phyloP scores from a whole-genome alignment of 805 yeast species.

The Zygosaccharomyces siamensis region DNA sequence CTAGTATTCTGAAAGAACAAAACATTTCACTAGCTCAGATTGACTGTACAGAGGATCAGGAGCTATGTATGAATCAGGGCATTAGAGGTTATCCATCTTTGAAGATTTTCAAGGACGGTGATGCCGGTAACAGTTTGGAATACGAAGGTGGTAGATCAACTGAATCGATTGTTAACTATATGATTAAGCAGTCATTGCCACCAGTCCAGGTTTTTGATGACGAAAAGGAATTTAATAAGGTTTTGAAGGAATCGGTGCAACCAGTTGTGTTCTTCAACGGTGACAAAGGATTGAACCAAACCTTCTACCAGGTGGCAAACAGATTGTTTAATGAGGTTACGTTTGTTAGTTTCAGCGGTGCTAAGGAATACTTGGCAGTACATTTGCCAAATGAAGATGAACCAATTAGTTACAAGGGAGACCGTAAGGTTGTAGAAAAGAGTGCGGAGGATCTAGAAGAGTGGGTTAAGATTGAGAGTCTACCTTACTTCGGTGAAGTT shows the following conservation, averaged over 20 bases:
- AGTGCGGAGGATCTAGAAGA: constrained; percentile 47
- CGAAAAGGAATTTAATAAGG: constrained; percentile 46
- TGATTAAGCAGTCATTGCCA: constrained; percentile 80
- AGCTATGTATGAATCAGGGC: constrained; percentile 61
- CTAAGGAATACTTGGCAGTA: constrained; percentile 31
- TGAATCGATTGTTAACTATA: constrained; percentile 67
- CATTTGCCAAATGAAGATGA: constrained; percentile 30
- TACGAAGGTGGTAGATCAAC: constrained; percentile 85
- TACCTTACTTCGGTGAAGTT: constrained; percentile 49
- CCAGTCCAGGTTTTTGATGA: constrained; percentile 52
- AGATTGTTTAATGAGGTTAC: constrained; percentile 55
- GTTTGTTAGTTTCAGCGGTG: constrained; percentile 46
- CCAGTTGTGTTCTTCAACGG: constrained; percentile 56
- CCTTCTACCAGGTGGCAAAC: constrained; percentile 61
- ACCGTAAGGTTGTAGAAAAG: constrained; percentile 18
- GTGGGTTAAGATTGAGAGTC: constrained; percentile 29
- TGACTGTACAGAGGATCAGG: constrained; percentile 77
- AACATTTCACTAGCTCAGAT: constrained; percentile 73
- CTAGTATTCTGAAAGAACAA: constrained; percentile 58
- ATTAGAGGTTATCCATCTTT: constrained; percentile 82
- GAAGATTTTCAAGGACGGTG: constrained; percentile 61
- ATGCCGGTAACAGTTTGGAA: constrained; percentile 43
- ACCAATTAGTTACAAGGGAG: constrained; percentile 33
- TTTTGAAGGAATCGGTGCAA: constrained; percentile 40
- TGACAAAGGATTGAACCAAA: constrained; percentile 42